A percentile compares a stretch with the other conserved stretches of the same genome.
phyloP scores from a whole-genome alignment of 2,329 filamentous ascomycete genomes.

The Fusarium praegraminearum region DNA sequence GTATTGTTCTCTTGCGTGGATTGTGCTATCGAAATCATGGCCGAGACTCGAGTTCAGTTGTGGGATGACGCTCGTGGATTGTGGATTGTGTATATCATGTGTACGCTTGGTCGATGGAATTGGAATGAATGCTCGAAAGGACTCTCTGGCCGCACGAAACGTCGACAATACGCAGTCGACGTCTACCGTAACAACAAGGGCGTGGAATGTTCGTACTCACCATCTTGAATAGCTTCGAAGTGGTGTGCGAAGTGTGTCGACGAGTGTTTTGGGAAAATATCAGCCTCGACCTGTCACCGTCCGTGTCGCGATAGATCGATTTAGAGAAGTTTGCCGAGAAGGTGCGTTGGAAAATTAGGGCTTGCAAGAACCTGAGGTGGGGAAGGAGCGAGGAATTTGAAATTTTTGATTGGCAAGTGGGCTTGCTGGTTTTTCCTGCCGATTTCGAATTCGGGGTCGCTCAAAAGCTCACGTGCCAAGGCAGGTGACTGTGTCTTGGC shows the following conservation, averaged over 20 bases:
- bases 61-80: slow-evolving; percentile 37
- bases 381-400: slow-evolving; percentile 32
- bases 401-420: slow-evolving; percentile 52
- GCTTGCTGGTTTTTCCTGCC: slow-evolving; percentile 14
- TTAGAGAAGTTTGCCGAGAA: slow-evolving; percentile 54
- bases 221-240: slow-evolving; percentile 61
- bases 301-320: slow-evolving; percentile 53
- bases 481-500: slow-evolving; percentile 10
- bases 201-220: slow-evolving; percentile 55
- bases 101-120: slow-evolving; percentile 36
- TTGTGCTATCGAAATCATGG: slow-evolving; percentile 33
- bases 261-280: slow-evolving; percentile 52
- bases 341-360: slow-evolving; percentile 56
- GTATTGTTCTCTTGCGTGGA: slow-evolving; percentile 17
- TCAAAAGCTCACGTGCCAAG: slow-evolving; percentile 42
- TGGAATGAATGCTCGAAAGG: slow-evolving; percentile 38
- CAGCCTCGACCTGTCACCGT: slow-evolving; percentile 54
- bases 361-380: slow-evolving; percentile 47
- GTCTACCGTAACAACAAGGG: slow-evolving; percentile 27
- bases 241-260: slow-evolving; percentile 58
- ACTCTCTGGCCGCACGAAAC: slow-evolving; percentile 25
- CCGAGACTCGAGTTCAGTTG: slow-evolving; percentile 24
- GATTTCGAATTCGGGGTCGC: neutral
- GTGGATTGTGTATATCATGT: slow-evolving; percentile 23
- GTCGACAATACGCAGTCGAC: slow-evolving; percentile 34